Evolutionary conservation across 176 grass and related monocot species (phyloP), one percentile per base, ranked within the genome.

Genomic region (Eleusine coracana): DNA sequence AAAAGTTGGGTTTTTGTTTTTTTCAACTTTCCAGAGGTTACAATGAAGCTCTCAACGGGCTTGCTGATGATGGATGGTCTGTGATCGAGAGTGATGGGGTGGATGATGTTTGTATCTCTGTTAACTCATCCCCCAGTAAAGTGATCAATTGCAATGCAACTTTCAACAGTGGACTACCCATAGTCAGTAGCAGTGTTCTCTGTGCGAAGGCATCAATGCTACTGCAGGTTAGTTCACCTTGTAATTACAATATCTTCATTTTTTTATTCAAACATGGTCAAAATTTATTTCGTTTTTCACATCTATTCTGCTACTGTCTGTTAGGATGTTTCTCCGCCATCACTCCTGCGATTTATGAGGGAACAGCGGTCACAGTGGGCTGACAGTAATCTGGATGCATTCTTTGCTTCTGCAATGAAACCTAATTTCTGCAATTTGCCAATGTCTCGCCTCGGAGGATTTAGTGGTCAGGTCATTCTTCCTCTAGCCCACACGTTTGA

Each of bases 151-250:
- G 81, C 85, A 82, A 81, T 62, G 28, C 90, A 77, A 66, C 85
- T 71, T 84, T 96, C 70, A 88, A 27, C 20, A 83, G 88, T 86
- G 89, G 79, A 20, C 77, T 92, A 11, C 75, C 89, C 21, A 74
- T 94, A 9, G 77, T 91, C 70, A 77, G 83, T 76, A 88, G 72
- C 48, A 78, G 88, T 89, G 88, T 99, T 37, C 87, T 99, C 42
- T 94, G 96, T 92, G 96, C 91, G 2, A 99, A 90, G 82, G 93
- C 93, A 37, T 99, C 96, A 0, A 99, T 99, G 89, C 71, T 99
- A 40, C 84, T 99, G 68, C 96, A 99, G 96, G 96, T 99, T 62
- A 18, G 49, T 88, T 54, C 56, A 41, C 38, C 29, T 38, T 18
- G 20, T 25, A 55, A 13, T 31, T 77, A 41, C 3, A 68, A 40